A percentile compares a stretch with the other conserved stretches of the same genome.
Evolutionary conservation across 1,139 yeast species (phyloP).

Genomic region (Lodderomyces parapsilosis): DNA sequence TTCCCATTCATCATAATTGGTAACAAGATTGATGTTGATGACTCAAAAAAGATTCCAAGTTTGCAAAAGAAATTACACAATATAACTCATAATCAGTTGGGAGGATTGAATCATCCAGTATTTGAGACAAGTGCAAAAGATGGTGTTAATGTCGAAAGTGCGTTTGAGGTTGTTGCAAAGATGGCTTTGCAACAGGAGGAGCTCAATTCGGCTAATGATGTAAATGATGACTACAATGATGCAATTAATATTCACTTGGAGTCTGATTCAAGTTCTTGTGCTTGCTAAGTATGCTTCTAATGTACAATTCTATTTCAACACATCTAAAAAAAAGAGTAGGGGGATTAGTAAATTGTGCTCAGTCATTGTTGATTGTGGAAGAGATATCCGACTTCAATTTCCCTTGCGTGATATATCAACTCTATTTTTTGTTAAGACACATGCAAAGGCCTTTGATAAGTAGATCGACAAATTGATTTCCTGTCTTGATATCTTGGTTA

Average conservation of each 20-base stretch:
- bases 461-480: slow-evolving; percentile 28
- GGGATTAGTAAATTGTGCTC: too few species aligned
- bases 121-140: slow-evolving; percentile 95
- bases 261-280: slow-evolving; percentile 74
- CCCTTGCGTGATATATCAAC: too few species aligned
- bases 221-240: slow-evolving; percentile 77
- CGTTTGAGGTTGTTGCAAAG: slow-evolving; percentile 93
- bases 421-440: slow-evolving; percentile 23
- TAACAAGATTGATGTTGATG: slow-evolving; percentile 93
- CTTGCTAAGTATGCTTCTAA: slow-evolving; percentile 46
- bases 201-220: slow-evolving; percentile 80
- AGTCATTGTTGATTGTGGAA: too few species aligned
- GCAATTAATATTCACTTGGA: slow-evolving; percentile 94
- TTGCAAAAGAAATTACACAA: slow-evolving; percentile 79
- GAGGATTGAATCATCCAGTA: slow-evolving; percentile 76
- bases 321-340: too few species aligned
- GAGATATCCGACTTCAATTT: too few species aligned
- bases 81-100: slow-evolving; percentile 75
- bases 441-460: slow-evolving; percentile 33
- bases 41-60: slow-evolving; percentile 78
- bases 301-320: slow-evolving; percentile 1
- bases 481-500: slow-evolving; percentile 11
- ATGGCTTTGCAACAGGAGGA: slow-evolving; percentile 92
- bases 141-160: slow-evolving; percentile 90
- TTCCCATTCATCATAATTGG: slow-evolving; percentile 96